Base-by-base conservation (phyloP, 2,329 filamentous ascomycete genomes). In the Fonsecaea pedrosoi region DNA sequence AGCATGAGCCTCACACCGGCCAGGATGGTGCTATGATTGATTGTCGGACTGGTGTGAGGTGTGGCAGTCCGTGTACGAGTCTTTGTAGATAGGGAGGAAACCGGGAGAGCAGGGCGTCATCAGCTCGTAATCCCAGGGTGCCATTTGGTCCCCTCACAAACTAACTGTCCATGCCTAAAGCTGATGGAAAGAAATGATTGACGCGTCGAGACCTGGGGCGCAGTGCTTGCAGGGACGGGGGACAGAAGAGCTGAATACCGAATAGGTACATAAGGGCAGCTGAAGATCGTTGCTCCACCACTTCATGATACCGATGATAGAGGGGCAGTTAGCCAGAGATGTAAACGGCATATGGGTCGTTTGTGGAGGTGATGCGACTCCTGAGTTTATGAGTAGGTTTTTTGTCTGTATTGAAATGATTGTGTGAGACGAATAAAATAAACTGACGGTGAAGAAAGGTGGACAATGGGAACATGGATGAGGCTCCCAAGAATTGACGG, bases 161-260 rank as follows among this genome's bases (percentile, higher is more conserved):
- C 25, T 38, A 13, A 13, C 45, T 25, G 21, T 4, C 3, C 18
- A 50, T 50, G 58, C 45, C 54, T 62, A 38, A 38, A 21, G 42
- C 35, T 54, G 54, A 59, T 62, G 38, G 53, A 25, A 65, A 50
- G 63, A 61, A 59, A 59, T 53, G 54, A 62, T 66, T 66, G 64
- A 66, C 64, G 59, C 59, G 59, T 62, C 40, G 25, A 48, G 54
- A 62, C 42, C 18, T 25, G 59, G 56, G 56, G 64, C 64, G 64
- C 64, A 66, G 64, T 50, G 30, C 38, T 34, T 62, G 64, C 54
- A 54, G 53, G 30, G 42, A 40, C 45, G 42, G 8, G 53, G 25
- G 8, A 25, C 1, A 25, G 18, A 10, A 38, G 35, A 40, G 18
- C 50, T 58, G 59, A 57, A 45, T 35, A 9, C 12, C 21, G 21